Evolutionary conservation across 2,329 filamentous ascomycete genomes (phyloP).

Genomic region (Fusarium albosuccineum): DNA sequence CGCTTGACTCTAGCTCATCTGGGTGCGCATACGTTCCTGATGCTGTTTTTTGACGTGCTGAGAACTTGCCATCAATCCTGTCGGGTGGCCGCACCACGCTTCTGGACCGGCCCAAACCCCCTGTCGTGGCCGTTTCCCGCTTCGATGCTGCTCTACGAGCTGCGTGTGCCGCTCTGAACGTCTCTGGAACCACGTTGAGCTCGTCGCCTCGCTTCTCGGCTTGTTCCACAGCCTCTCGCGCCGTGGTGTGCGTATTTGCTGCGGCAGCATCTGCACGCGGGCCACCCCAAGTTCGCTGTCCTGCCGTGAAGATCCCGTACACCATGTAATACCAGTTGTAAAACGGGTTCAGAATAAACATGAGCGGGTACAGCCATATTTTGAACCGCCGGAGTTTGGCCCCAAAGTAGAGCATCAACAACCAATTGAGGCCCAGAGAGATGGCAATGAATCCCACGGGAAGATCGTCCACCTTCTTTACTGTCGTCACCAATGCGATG

Average conservation of each 20-base stretch:
- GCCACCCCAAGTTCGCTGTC: constrained; percentile 95
- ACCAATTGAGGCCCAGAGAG: constrained; percentile 92
- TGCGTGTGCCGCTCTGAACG: constrained; percentile 75
- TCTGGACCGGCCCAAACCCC: constrained; percentile 60
- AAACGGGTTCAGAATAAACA: constrained; percentile 96
- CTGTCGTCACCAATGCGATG: constrained; percentile 86
- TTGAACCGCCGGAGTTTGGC: constrained; percentile 89
- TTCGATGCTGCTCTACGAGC: constrained; percentile 56
- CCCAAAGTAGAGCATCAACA: constrained; percentile 96
- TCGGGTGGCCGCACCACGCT: constrained; percentile 79
- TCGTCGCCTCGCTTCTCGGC: constrained; percentile 86
- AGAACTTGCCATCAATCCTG: constrained; percentile 82
- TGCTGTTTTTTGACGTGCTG: constrained; percentile 75
- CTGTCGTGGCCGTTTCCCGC: constrained; percentile 42
- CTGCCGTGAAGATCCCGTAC: constrained; percentile 94
- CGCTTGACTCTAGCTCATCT: constrained; percentile 65
- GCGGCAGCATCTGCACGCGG: constrained; percentile 89
- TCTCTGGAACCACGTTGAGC: constrained; percentile 88
- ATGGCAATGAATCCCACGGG: constrained; percentile 95
- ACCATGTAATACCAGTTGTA: constrained; percentile 99
- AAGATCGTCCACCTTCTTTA: constrained; percentile 80
- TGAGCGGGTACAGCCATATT: constrained; percentile 93
- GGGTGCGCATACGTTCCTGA: constrained; percentile 77
- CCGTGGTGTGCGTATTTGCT: constrained; percentile 80
- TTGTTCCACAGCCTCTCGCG: constrained; percentile 85